These are phyloP conservation scores for Ascodesmis nigricans DNA, from an alignment of 495 filamentous ascomycete genomes.

Conservation along the genomic window DNA sequence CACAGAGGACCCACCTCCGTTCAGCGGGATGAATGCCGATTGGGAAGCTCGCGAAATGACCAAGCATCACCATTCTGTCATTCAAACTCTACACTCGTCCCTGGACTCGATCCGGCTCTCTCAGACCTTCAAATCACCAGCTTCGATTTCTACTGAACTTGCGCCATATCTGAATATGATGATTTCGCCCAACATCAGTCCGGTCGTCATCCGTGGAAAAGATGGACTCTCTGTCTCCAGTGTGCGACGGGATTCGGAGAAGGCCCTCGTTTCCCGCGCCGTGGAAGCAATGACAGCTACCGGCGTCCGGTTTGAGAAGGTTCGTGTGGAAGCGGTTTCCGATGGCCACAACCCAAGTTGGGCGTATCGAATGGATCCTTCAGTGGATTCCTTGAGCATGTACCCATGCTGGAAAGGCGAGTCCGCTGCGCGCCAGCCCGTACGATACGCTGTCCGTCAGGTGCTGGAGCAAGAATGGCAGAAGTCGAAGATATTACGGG, in stretches of 20 bases:
- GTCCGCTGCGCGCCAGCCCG: constrained; percentile 32
- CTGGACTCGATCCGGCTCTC: constrained; percentile 33
- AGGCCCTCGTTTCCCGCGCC: constrained; percentile 51
- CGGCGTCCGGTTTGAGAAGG: constrained; percentile 61
- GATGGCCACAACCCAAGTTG: constrained; percentile 34
- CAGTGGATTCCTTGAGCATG: constrained; percentile 23
- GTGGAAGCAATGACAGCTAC: constrained; percentile 59
- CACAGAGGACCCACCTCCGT: constrained; percentile 38
- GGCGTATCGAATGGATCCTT: constrained; percentile 93
- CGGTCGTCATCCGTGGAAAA: constrained; percentile 63
- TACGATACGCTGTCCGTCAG: constrained; percentile 73
- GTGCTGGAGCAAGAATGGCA: constrained; percentile 75
- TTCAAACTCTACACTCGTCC: constrained; percentile 29
- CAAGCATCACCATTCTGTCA: constrained; percentile 37
- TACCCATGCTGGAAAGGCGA: constrained; percentile 6
- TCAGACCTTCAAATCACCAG: constrained; percentile 52
- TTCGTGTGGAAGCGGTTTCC: constrained; percentile 46
- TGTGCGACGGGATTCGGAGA: constrained; percentile 68
- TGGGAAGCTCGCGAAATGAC: constrained; percentile 53
- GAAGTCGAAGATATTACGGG: constrained; percentile 39
- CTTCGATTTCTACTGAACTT: constrained; percentile 56
- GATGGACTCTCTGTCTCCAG: constrained; percentile 48
- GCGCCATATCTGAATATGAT: constrained; percentile 64
- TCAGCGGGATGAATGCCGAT: constrained; percentile 58
- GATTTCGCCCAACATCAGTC: constrained; percentile 72